A percentile compares a stretch with the other conserved stretches of the same genome.
These are phyloP conservation scores for Limnanthes douglasii DNA, from an alignment of 345 rosid species.

Conservation along the genomic window DNA sequence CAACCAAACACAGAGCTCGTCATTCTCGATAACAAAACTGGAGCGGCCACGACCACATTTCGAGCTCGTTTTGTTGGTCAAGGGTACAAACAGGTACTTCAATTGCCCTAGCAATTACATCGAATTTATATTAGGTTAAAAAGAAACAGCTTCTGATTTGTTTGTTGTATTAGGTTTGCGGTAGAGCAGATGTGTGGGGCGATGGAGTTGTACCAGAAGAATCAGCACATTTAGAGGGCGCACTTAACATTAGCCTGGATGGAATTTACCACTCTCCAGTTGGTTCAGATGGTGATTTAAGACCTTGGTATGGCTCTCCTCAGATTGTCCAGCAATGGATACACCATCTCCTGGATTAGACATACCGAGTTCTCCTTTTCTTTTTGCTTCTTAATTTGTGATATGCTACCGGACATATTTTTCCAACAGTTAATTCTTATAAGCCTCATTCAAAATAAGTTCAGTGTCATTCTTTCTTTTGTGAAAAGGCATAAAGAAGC, in stretches of 20 bases:
- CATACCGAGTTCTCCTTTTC: constrained; percentile 1
- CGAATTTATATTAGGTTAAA: no score
- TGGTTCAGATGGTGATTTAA: constrained; percentile 52
- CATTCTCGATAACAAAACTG: constrained; percentile 15
- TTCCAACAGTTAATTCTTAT: no score
- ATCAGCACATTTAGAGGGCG: constrained; percentile 78
- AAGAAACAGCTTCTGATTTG: no score
- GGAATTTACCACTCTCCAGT: constrained; percentile 90
- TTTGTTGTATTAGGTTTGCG: constrained; percentile 43
- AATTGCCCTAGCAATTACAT: background rate
- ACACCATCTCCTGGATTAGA: constrained; percentile 47
- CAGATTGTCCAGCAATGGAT: constrained; percentile 55
- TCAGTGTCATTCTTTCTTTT: no score
- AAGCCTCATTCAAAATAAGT: no score
- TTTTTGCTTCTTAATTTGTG: no score
- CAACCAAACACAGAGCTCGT: constrained; percentile 30
- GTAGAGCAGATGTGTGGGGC: constrained; percentile 90
- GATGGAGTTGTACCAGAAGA: constrained; percentile 92
- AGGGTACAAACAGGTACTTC: constrained; percentile 79
- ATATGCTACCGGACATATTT: no score
- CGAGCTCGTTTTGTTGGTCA: constrained; percentile 86
- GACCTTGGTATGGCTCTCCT: constrained; percentile 95
- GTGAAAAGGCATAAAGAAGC: no score
- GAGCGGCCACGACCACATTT: constrained; percentile 16
- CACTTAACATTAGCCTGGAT: constrained; percentile 58